Percentiles rank a stretch among this genome's conserved stretches.
phyloP scores from a whole-genome alignment of 2,329 filamentous ascomycete genomes.

The Zarea fungicola region DNA sequence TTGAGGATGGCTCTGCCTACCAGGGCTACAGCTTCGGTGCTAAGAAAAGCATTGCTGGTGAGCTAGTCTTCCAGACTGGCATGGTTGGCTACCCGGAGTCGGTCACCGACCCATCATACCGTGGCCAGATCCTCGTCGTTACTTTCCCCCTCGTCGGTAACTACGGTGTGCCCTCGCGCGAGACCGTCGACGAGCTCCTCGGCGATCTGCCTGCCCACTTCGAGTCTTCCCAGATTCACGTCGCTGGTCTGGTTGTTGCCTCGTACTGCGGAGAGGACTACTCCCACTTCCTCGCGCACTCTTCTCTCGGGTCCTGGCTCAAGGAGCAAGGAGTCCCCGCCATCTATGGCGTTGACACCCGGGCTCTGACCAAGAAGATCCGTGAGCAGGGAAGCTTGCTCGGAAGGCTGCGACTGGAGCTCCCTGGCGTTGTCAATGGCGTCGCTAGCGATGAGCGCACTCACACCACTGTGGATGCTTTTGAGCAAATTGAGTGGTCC shows the following conservation, averaged over 20 bases:
- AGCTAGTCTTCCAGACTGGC: constrained; percentile 98
- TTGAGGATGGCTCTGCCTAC: constrained; percentile 85
- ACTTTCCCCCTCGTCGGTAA: constrained; percentile 95
- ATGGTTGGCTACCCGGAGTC: constrained; percentile 99
- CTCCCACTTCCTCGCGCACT: constrained; percentile 87
- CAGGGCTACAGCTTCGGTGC: constrained; percentile 97
- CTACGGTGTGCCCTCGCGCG: constrained; percentile 90
- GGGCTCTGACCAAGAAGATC: constrained; percentile 90
- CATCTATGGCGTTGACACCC: constrained; percentile 91
- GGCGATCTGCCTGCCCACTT: constrained; percentile 87
- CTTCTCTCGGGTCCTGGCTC: constrained; percentile 88
- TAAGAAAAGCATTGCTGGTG: constrained; percentile 87
- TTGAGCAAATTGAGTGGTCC: constrained; percentile 80
- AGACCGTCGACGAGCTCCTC: constrained; percentile 78
- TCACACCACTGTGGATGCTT: constrained; percentile 40
- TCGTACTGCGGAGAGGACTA: constrained; percentile 93
- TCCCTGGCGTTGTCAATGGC: constrained; percentile 42
- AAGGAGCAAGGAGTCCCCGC: constrained; percentile 93
- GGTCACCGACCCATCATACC: constrained; percentile 80
- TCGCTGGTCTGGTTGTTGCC: constrained; percentile 84
- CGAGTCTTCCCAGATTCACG: constrained; percentile 87
- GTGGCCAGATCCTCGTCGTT: constrained; percentile 90
- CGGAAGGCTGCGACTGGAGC: constrained; percentile 75
- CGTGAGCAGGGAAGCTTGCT: constrained; percentile 94
- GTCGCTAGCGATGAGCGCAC: constrained; percentile 19